Evolutionary conservation across 768 basidiomycete species (phyloP).

Genomic region (Russula ochroleuca): DNA sequence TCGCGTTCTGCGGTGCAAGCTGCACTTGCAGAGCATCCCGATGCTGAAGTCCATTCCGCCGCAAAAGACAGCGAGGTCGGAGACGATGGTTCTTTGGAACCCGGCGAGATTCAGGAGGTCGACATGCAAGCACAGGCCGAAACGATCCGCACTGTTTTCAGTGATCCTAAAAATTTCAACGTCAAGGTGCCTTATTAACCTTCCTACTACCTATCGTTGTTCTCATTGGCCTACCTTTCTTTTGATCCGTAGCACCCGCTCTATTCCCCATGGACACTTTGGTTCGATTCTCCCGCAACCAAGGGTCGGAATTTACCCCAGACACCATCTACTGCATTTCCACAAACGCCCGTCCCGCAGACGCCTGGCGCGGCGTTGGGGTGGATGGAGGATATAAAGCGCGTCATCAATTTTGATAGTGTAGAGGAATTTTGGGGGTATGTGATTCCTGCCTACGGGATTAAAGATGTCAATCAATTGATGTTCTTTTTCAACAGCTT

Average conservation of each 20-base stretch:
- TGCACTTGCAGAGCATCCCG: constrained; percentile 57
- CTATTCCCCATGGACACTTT: constrained; percentile 93
- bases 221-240: neutral
- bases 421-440: constrained; percentile 99
- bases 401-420: constrained; percentile 91
- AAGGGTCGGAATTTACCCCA: constrained; percentile 87
- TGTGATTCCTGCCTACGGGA: constrained; percentile 32
- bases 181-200: constrained; percentile 65
- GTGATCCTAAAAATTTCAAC: constrained; percentile 88
- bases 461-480: constrained; percentile 15
- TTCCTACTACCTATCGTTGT: neutral
- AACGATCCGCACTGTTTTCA: constrained; percentile 87
- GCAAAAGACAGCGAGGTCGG: constrained; percentile 34
- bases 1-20: constrained; percentile 74
- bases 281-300: constrained; percentile 94
- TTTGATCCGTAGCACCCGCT: constrained; percentile 69
- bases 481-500: constrained; percentile 45
- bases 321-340: constrained; percentile 73
- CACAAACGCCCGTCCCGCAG: constrained; percentile 66
- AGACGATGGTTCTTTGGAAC: constrained; percentile 45
- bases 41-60: constrained; percentile 29
- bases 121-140: constrained; percentile 82
- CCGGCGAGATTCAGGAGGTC: constrained; percentile 83
- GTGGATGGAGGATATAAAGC: constrained; percentile 99
- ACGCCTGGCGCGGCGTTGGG: constrained; percentile 79